Base-by-base conservation (phyloP, 2,329 filamentous ascomycete species). In the Diaporthe humulicola region DNA sequence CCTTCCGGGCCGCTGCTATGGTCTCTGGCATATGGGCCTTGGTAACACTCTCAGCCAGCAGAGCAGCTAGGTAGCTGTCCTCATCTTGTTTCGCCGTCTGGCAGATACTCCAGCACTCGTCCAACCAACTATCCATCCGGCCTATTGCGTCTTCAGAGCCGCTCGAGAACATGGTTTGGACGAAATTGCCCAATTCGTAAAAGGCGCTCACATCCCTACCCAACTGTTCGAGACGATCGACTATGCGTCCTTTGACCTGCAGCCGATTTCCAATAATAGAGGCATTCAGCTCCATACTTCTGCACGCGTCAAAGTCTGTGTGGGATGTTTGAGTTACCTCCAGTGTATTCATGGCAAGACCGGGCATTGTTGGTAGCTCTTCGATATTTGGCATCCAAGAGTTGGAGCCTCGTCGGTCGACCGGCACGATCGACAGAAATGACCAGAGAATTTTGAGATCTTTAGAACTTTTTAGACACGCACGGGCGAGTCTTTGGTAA, bases 221-320 rank as follows among this genome's bases (percentile, higher is more conserved):
- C 15, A 61, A 28, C 12, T 28, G 14, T 15, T 28, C n/a, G 15
- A 61, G 36, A 42, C 57, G 38, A 28, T 61, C 36, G 3, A 61
- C 57, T 19, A 61, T 42, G 1, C 38, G n/a, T 61, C 57, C 57
- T 28, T 42, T 61, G 36, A 61, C 19, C n/a, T 42, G 57, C 7
- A 61, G 38, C n/a, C 25, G 57, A 1, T 42, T 5, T 19, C 36
- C 36, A 25, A 6, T 10, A 14, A 22, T 28, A 5, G n/a, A 42
- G 1, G n/a, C 57, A 42, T 28, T 8, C 4, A 61, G 17, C 1
- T 28, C 15, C 4, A n/a, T 42, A n/a, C 36, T 36, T n/a, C 8
- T 19, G 19, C 8, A 22, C 4, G 30, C 3, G 7, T 5, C 19
- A 2, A 3, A n/a, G 12, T 4, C 9, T 2, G 8, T 12, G 3